These are phyloP conservation scores for Lichtheimia ramosa DNA, from an alignment of 371 early-diverging fungal genomes.

Conservation along the genomic window DNA sequence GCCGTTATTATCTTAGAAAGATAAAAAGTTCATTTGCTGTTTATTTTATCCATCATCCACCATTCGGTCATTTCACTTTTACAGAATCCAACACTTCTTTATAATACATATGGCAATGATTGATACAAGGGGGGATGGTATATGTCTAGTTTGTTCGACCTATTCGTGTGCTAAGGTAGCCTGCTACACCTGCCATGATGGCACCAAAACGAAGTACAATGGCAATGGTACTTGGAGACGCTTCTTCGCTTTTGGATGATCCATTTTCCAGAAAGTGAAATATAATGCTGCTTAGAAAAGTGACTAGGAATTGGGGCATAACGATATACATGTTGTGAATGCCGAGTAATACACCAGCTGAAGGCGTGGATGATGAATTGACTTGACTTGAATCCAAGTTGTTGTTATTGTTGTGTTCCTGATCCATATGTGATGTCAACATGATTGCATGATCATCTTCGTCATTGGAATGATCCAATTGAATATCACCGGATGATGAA, in stretches of 20 bases:
- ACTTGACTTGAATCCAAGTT: constrained; percentile 18
- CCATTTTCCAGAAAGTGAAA: constrained; percentile 64
- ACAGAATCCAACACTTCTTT: too few species aligned
- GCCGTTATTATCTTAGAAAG: too few species aligned
- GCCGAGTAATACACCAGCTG: constrained; percentile 85
- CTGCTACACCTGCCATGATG: constrained; percentile 63
- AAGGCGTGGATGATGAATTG: constrained; percentile 15
- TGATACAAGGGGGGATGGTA: too few species aligned
- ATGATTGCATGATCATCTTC: not conserved
- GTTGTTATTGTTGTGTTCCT: not conserved
- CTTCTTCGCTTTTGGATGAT: constrained; percentile 14
- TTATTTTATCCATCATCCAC: too few species aligned
- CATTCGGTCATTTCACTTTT: too few species aligned
- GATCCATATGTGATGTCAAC: not conserved
- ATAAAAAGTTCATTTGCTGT: too few species aligned
- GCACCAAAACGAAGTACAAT: constrained; percentile 64
- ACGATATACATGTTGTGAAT: constrained; percentile 95
- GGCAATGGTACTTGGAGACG: constrained; percentile 57
- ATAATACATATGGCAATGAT: too few species aligned
- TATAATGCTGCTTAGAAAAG: constrained; percentile 71
- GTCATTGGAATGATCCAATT: not conserved
- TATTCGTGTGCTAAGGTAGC: constrained; percentile 40
- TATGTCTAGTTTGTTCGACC: constrained; percentile 6
- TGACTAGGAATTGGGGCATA: constrained; percentile 87
- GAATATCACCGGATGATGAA: not conserved